These are phyloP conservation scores for Ambrosia trifida DNA, from an alignment of 129 eudicot genomes.

Conservation along the genomic window DNA sequence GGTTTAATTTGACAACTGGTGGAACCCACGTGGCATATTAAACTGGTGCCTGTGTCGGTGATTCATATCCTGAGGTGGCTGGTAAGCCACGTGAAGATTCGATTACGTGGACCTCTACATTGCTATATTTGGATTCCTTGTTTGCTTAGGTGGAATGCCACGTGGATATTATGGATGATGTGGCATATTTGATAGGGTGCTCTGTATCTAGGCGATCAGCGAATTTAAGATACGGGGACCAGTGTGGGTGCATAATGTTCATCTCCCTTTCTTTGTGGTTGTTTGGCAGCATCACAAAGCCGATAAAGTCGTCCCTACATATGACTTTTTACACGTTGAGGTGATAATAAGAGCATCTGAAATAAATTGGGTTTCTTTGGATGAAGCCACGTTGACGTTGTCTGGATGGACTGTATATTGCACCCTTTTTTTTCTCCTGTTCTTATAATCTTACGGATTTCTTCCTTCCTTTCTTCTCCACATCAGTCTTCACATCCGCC, in stretches of 20 bases:
- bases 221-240: not conserved
- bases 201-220: conserved; percentile 19
- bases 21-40: conserved; percentile 25
- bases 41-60: not conserved
- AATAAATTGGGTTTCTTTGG: no score
- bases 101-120: conserved; percentile 9
- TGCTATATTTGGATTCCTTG: not conserved
- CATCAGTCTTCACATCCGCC: no score
- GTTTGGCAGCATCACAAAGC: not conserved
- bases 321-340: no score
- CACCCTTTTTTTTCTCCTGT: no score
- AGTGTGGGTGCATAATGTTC: conserved; percentile 2
- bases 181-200: conserved; percentile 16
- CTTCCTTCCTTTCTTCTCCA: no score
- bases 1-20: conserved; percentile 27
- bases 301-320: not conserved
- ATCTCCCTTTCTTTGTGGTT: conserved; percentile 12
- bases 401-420: no score
- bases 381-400: no score
- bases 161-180: conserved; percentile 9
- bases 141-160: conserved; percentile 33
- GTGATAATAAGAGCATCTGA: no score
- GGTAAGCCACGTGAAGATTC: conserved; percentile 10
- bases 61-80: not conserved
- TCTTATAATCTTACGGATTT: no score